A percentile compares a stretch with the other conserved stretches of the same genome.
Evolutionary conservation across 805 yeast genomes (phyloP).

Genomic region (Ogataea salicorniae): DNA sequence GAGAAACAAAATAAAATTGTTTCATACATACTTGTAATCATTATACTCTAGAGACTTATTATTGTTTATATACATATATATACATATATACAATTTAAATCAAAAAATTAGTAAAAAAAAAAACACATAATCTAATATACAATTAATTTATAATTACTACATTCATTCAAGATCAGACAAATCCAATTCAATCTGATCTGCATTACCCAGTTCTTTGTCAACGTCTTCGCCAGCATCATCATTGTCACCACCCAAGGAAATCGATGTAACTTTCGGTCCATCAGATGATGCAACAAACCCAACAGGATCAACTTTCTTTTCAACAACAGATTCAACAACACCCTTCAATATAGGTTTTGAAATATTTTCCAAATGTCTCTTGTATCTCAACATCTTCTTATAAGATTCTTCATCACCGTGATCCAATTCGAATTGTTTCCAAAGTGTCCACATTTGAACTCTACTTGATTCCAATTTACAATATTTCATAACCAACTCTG

Average conservation of each 20-base stretch:
- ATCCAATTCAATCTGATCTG: slow-evolving; percentile 60
- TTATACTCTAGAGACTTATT: not conserved
- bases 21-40: no score
- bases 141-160: not conserved
- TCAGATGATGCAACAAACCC: slow-evolving; percentile 44
- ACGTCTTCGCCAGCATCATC: not conserved
- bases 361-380: slow-evolving; percentile 34
- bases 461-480: slow-evolving; percentile 22
- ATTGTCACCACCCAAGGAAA: slow-evolving; percentile 12
- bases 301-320: slow-evolving; percentile 30
- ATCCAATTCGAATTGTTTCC: slow-evolving; percentile 72
- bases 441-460: slow-evolving; percentile 50
- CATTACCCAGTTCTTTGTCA: slow-evolving; percentile 31
- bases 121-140: not conserved
- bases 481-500: slow-evolving; percentile 35
- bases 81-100: not conserved
- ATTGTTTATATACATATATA: not conserved
- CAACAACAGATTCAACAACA: slow-evolving; percentile 5
- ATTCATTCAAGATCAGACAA: slow-evolving; percentile 24
- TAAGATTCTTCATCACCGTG: slow-evolving; percentile 67
- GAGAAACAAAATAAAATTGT: no score
- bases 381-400: slow-evolving; percentile 65
- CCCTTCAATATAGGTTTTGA: slow-evolving; percentile 18
- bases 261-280: slow-evolving; percentile 32
- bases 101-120: no score